phyloP scores from a whole-genome alignment of 1,284 basidiomycete genomes.

The Peniophora sp. region DNA sequence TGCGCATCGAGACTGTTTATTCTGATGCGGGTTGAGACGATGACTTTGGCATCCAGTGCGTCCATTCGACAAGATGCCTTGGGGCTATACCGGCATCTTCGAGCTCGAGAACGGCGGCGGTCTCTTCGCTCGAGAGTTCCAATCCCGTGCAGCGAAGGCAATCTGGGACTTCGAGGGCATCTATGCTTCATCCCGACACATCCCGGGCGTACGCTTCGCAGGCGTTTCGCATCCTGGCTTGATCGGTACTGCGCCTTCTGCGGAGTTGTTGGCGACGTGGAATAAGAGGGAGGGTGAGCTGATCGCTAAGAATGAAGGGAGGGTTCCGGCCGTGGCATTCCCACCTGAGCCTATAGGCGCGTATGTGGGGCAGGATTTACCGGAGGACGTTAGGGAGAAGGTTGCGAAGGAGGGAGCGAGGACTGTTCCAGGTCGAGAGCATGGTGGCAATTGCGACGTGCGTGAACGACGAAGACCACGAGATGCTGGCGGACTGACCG shows the following conservation, averaged over 20 bases:
- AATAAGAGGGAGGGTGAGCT: conserved; percentile 63
- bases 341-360: conserved; percentile 55
- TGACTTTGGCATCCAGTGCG: too few species aligned
- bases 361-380: conserved; percentile 63
- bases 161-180: conserved; percentile 73
- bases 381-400: conserved; percentile 39
- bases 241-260: conserved; percentile 69
- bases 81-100: conserved; percentile 78
- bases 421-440: conserved; percentile 71
- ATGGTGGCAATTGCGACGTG: conserved; percentile 79
- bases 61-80: conserved; percentile 72
- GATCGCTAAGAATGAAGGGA: conserved; percentile 46
- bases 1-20: conserved; percentile 19
- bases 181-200: conserved; percentile 65
- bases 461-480: conserved; percentile 13
- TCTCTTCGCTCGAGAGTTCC: conserved; percentile 64
- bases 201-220: conserved; percentile 74
- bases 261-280: conserved; percentile 67
- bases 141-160: conserved; percentile 66
- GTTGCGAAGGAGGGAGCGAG: conserved; percentile 65
- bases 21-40: neutral
- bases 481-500: neutral
- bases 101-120: conserved; percentile 72
- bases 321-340: conserved; percentile 62
- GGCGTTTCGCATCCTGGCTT: conserved; percentile 73